Evolutionary conservation across 2,329 filamentous ascomycete species (phyloP), one percentile per base, ranked within the genome.

Genomic region (Aspergillus uvarum): DNA sequence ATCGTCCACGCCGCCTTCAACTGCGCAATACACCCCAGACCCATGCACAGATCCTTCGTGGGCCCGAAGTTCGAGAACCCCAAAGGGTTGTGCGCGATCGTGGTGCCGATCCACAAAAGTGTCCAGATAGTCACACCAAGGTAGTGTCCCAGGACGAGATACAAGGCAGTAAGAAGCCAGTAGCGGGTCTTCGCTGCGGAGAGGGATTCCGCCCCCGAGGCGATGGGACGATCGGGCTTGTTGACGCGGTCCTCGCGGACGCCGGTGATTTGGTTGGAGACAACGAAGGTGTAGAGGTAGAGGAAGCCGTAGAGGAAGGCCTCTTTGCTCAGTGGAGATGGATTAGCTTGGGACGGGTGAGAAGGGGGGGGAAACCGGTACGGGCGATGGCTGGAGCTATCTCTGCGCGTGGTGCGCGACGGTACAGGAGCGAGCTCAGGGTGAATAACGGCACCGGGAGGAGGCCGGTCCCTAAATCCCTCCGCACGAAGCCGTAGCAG

Each of bases 151-250:
- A 44, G 10, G n/a, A 5, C 10, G 8, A 54, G 52, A 11, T 47
- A 54, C 2, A 31, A 5, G 3, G 10, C 24, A 0, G 38, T 47
- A 14, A 47, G 38, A 1, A 19, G 1, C 24, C 38, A 54, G 16
- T 47, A 54, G 2, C 52, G 52, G 11, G 29, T 16, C 38, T 47
- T 47, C 1, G 38, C 38, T 11, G 52, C 52, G 11, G 24, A 19
- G 8, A 54, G 4, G 1, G 52, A 47, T 1, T 44, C 38, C 4
- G 11, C 38, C 1, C 38, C 38, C 4, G 38, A 47, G 4, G 26
- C 52, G 7, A 54, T 54, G 14, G 52, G 52, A 2, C 52, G 52
- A 5, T 54, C 38, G 1, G 52, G 52, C n/a, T 54, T 54, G 52
- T 54, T 54, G 24, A 54, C 38, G 10, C 26, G 4, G 52, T 54